A percentile compares a stretch with the other conserved stretches of the same genome.
Evolutionary conservation across 2,329 filamentous ascomycete species (phyloP).

Genomic region (Parastagonospora avenae): DNA sequence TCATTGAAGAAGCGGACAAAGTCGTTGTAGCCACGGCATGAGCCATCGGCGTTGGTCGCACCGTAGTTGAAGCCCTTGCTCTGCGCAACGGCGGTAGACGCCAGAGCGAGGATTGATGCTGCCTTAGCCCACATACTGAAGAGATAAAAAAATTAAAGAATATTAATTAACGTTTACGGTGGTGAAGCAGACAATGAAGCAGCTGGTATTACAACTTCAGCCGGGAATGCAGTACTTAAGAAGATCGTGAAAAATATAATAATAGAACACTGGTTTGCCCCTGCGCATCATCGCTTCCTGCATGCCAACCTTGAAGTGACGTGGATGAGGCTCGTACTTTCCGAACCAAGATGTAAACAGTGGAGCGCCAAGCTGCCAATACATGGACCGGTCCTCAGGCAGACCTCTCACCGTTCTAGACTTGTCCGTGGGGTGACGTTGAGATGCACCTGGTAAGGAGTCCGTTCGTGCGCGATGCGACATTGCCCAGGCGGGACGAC

Average conservation of each 20-base stretch:
- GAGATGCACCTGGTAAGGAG: neutral
- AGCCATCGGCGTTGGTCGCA: constrained; percentile 63
- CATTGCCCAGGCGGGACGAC: neutral
- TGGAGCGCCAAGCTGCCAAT: constrained; percentile 10
- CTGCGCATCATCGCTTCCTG: constrained; percentile 14
- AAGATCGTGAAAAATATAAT: neutral
- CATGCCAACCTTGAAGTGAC: constrained; percentile 17
- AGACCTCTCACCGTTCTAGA: neutral
- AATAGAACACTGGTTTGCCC: constrained; percentile 6
- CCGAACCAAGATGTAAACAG: constrained; percentile 9
- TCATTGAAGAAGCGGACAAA: constrained; percentile 72
- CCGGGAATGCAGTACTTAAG: neutral
- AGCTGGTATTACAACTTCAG: neutral
- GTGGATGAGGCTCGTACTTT: constrained; percentile 20
- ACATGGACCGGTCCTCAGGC: neutral
- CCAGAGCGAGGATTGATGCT: constrained; percentile 21
- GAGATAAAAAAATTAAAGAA: constrained; percentile 5
- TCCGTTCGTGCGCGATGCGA: neutral
- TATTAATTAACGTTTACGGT: constrained; percentile 1
- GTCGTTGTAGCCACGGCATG: constrained; percentile 64
- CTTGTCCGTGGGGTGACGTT: neutral
- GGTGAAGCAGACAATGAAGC: neutral
- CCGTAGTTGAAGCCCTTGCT: constrained; percentile 73
- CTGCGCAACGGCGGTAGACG: constrained; percentile 29
- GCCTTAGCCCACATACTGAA: constrained; percentile 18